Evolutionary conservation across 345 rosid genomes (phyloP).

Genomic region (Citrus hindsii): DNA sequence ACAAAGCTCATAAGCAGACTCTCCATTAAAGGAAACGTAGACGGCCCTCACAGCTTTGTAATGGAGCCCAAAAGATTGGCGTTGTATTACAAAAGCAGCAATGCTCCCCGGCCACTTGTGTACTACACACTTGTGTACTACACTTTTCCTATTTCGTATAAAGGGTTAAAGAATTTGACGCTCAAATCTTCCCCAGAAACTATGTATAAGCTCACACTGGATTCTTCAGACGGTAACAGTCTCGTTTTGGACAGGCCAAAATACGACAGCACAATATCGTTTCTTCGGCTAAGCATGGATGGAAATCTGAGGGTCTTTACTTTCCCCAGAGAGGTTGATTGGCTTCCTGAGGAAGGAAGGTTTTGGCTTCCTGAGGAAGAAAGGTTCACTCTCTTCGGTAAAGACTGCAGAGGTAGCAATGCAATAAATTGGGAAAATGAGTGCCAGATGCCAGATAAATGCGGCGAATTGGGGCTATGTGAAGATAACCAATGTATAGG

Average conservation of each 20-base stretch:
- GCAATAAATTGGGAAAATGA: constrained; percentile 16
- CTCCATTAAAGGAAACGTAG: constrained; percentile 22
- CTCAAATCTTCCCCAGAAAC: constrained; percentile 19
- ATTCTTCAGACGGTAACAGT: not conserved
- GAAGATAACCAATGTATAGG: constrained; percentile 48
- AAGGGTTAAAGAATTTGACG: constrained; percentile 13
- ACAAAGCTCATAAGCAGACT: constrained; percentile 50
- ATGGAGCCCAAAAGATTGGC: constrained; percentile 40
- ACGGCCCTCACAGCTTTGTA: constrained; percentile 57
- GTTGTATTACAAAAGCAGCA: constrained; percentile 31
- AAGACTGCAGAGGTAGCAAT: not conserved
- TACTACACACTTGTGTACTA: constrained; percentile 34
- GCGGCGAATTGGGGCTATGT: constrained; percentile 47
- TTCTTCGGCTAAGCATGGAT: constrained; percentile 42
- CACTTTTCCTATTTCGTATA: not conserved
- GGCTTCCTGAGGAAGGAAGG: too few species aligned
- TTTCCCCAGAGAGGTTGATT: constrained; percentile 29
- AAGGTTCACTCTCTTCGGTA: constrained; percentile 35
- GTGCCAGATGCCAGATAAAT: constrained; percentile 42
- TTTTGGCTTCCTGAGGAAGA: constrained; percentile 31
- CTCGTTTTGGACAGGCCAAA: constrained; percentile 23
- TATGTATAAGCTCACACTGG: constrained; percentile 9
- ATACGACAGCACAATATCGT: constrained; percentile 35
- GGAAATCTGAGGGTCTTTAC: constrained; percentile 45
- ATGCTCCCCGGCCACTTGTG: constrained; percentile 23